phyloP scores from a whole-genome alignment of 352 stramenopile genomes.

The Globisporangium spinosum region DNA sequence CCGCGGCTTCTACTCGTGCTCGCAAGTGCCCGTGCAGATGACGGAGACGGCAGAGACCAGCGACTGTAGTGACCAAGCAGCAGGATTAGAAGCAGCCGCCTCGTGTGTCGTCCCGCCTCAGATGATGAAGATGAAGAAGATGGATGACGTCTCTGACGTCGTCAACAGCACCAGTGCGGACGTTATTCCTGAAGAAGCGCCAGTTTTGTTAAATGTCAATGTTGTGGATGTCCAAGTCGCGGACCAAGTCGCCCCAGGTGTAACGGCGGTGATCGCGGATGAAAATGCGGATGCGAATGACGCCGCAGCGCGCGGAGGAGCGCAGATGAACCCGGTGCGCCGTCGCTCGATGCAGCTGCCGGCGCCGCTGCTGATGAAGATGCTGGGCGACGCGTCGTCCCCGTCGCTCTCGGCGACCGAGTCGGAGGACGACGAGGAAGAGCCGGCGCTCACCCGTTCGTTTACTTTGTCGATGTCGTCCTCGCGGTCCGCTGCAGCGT shows the following conservation, averaged over 20 bases:
- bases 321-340: slow-evolving; percentile 4
- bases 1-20: slow-evolving; percentile 53
- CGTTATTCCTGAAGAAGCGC: not conserved
- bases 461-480: not conserved
- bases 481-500: slow-evolving; percentile 13
- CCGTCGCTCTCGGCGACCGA: slow-evolving; percentile 45
- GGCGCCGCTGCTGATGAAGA: slow-evolving; percentile 9
- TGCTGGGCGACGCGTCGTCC: slow-evolving; percentile 17
- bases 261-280: not conserved
- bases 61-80: too few relatives aligned
- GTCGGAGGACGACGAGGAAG: slow-evolving; percentile 45
- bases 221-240: not conserved
- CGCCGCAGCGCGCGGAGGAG: not conserved
- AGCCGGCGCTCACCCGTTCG: not conserved
- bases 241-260: too few relatives aligned
- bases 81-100: too few relatives aligned
- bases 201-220: not conserved
- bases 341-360: slow-evolving; percentile 11
- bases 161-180: not conserved
- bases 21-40: slow-evolving; percentile 16
- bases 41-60: not conserved
- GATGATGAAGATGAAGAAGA: too few relatives aligned
- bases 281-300: not conserved
- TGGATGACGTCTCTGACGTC: not conserved
- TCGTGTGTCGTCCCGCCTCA: too few relatives aligned